Evolutionary conservation across 345 rosid species (phyloP), one percentile per base, ranked within the genome.

Genomic region (Boechera divaricarpa): DNA sequence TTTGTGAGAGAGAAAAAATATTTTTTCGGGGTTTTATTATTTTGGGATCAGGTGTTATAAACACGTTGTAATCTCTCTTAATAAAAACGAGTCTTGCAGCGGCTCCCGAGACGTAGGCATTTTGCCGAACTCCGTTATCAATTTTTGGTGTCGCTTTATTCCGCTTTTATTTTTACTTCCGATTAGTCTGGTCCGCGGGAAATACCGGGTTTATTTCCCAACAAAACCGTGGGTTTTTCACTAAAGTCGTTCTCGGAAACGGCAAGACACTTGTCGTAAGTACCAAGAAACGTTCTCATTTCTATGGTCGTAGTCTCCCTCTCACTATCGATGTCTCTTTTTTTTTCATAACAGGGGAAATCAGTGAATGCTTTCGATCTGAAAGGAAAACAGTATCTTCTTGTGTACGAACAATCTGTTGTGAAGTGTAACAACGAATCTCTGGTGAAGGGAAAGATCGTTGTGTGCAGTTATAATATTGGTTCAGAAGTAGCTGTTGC

Each of bases 211-310:
- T 16, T 0, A 16, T 16, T 16, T 16, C 16, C 16, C 16, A 16
- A 16, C 16, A 16, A n/a, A n/a, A n/a, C 81, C 85, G 86, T 12
- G 24, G 3, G 3, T 42, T 86, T 55, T 3, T 69, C 28, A 74
- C 76, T 54, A 81, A 79, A 21, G 76, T 82, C 51, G 78, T 80
- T 31, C 85, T 86, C 6, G 90, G 78, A 2, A 78, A 86, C 57
- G 81, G 80, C 49, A 67, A 64, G 49, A 77, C 76, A 5, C 5
- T 88, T 26, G 13, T 16, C 11, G 90, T 88, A 79, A 16, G 88
- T 53, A 41, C 63, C 53, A 56, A 66, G 56, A 7, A 54, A 74
- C 56, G 7, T 0, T 13, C 38, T 42, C 38, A 31, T 51, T 51
- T 12, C 18, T 16, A 7, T 49, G 7, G 35, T 29, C 54, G 26